These are phyloP conservation scores for Centrapalus pauciflorus DNA, from an alignment of 129 eudicot species.

Conservation along the genomic window DNA sequence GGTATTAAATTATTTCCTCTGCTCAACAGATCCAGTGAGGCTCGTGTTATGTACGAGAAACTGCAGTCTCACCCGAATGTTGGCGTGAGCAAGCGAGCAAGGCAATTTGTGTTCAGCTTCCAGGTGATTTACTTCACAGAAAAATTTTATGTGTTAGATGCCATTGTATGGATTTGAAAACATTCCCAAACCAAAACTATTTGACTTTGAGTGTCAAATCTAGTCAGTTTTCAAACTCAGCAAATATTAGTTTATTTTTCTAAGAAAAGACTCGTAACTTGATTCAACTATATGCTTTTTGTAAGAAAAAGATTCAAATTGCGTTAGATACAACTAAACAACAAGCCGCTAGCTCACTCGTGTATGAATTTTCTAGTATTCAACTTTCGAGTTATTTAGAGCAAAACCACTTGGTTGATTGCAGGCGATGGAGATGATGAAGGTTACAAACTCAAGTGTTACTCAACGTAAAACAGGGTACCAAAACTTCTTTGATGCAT, in stretches of 20 bases:
- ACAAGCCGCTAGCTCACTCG: background rate
- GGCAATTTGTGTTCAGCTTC: conserved; percentile 59
- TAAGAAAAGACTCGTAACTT: background rate
- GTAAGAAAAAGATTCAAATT: too few relatives aligned
- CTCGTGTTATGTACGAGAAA: conserved; percentile 79
- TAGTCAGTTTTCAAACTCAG: background rate
- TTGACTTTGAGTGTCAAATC: background rate
- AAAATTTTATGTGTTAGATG: background rate
- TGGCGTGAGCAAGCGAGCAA: conserved; percentile 70
- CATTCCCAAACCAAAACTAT: background rate
- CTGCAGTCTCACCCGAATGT: conserved; percentile 89
- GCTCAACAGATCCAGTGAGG: conserved; percentile 57
- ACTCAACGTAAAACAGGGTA: conserved; percentile 48
- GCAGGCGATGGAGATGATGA: conserved; percentile 97
- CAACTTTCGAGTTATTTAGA: background rate
- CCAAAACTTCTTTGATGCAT: conserved; percentile 78
- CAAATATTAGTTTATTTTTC: background rate
- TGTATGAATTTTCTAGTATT: background rate
- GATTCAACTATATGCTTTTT: background rate
- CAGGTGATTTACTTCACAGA: conserved; percentile 38
- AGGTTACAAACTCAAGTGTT: conserved; percentile 37
- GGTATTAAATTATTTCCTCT: background rate
- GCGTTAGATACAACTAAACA: background rate
- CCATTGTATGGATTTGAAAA: background rate
- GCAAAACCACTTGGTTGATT: conserved; percentile 11